Evolutionary conservation across 768 basidiomycete species (phyloP).

Genomic region (Tricholoma matsutake): DNA sequence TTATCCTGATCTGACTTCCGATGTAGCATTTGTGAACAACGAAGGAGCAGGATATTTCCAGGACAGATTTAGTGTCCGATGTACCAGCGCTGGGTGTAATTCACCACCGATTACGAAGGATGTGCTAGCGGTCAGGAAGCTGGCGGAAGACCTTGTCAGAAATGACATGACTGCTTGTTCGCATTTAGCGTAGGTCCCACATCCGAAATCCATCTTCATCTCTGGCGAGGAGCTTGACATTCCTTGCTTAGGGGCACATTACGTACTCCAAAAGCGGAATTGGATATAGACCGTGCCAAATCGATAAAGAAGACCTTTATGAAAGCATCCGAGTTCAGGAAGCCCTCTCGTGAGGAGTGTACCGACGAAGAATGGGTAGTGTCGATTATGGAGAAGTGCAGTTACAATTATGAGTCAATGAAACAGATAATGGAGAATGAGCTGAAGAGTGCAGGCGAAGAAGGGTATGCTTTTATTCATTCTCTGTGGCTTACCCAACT

Average conservation of each 20-base stretch:
- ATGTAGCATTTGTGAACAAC: conserved; percentile 30
- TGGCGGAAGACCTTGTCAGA: conserved; percentile 15
- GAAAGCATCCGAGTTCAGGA: not conserved
- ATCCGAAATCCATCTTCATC: not conserved
- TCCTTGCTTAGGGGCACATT: conserved; percentile 7
- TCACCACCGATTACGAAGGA: not conserved
- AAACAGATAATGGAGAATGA: not conserved
- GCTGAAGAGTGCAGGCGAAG: too few relatives aligned
- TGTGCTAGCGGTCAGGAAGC: conserved; percentile 6
- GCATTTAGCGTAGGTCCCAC: conserved; percentile 8
- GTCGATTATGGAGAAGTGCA: not conserved
- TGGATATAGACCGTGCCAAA: not conserved
- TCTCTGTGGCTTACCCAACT: too few relatives aligned
- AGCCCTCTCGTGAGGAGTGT: not conserved
- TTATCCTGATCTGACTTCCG: not conserved
- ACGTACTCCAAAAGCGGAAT: not conserved
- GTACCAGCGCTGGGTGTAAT: conserved; percentile 1
- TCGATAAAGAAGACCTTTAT: conserved; percentile 3
- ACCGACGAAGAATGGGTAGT: conserved; percentile 1
- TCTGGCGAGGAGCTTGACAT: not conserved
- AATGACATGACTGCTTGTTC: not conserved
- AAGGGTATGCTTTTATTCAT: too few relatives aligned
- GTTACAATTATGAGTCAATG: not conserved
- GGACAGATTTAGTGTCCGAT: conserved; percentile 9
- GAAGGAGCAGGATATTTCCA: conserved; percentile 15